Percentiles rank a stretch among this genome's conserved stretches.
These are phyloP conservation scores for Physcomitrellopsis africana DNA, from an alignment of 225 moss, liverwort and hornwort species.

Conservation along the genomic window DNA sequence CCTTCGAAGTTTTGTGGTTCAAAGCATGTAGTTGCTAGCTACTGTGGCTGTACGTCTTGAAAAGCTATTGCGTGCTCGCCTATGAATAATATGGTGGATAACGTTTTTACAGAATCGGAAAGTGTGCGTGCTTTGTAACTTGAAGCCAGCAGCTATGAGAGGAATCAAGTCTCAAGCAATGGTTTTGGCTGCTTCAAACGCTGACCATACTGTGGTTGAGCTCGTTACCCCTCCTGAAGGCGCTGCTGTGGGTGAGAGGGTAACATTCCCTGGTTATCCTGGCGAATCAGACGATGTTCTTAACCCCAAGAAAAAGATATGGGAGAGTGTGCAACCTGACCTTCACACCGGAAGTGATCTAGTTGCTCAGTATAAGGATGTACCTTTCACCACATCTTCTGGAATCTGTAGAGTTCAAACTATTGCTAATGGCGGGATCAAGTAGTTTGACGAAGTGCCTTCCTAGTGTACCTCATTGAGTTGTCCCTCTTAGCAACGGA, in stretches of 20 bases:
- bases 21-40: neutral
- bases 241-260: conserved; percentile 68
- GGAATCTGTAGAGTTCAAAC: conserved; percentile 75
- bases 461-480: neutral
- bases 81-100: neutral
- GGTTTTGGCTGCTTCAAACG: conserved; percentile 81
- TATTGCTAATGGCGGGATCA: conserved; percentile 69
- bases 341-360: conserved; percentile 67
- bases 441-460: conserved; percentile 33
- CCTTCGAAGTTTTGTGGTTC: neutral
- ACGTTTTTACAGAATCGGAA: conserved; percentile 57
- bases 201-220: conserved; percentile 78
- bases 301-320: conserved; percentile 92
- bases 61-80: neutral
- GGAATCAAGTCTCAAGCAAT: conserved; percentile 93
- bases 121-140: conserved; percentile 88
- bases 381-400: conserved; percentile 76
- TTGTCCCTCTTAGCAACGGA: neutral
- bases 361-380: conserved; percentile 77
- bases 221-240: conserved; percentile 74
- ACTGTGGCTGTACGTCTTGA: neutral
- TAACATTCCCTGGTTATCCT: conserved; percentile 69
- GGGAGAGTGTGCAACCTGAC: conserved; percentile 86
- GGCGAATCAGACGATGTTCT: conserved; percentile 79
- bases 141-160: conserved; percentile 91